These are phyloP conservation scores for Dipteronia sinensis DNA, from an alignment of 345 rosid genomes.

Conservation along the genomic window DNA sequence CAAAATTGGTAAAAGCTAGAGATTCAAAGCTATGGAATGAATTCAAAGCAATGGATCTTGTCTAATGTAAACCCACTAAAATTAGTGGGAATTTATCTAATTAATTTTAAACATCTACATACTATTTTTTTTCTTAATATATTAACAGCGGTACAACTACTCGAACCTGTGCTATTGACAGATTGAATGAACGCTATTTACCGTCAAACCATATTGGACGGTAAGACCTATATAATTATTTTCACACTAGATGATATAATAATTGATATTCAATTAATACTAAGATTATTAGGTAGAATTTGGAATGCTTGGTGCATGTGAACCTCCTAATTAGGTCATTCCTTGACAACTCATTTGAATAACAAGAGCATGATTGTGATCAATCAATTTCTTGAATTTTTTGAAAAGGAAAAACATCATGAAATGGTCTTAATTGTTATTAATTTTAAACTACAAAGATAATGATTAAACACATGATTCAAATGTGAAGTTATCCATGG, in stretches of 20 bases:
- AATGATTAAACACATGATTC: conserved; percentile 25
- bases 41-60: conserved; percentile 23
- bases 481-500: background rate
- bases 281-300: background rate
- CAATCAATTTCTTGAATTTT: background rate
- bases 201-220: too few species aligned
- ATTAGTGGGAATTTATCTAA: background rate
- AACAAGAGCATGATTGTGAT: too few species aligned
- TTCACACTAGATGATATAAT: background rate
- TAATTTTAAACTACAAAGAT: background rate
- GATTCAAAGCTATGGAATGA: conserved; percentile 27
- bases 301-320: background rate
- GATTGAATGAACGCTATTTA: too few species aligned
- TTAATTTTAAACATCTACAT: background rate
- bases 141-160: too few species aligned
- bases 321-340: background rate
- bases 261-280: too few species aligned
- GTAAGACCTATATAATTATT: too few species aligned
- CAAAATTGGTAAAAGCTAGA: conserved; percentile 9
- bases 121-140: too few species aligned
- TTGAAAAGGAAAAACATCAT: background rate
- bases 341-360: too few species aligned
- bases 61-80: background rate
- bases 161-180: too few species aligned
- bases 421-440: background rate